Percentiles rank a stretch among this genome's conserved stretches.
phyloP scores from a whole-genome alignment of 768 basidiomycete species.

The Amanita molliuscula region DNA sequence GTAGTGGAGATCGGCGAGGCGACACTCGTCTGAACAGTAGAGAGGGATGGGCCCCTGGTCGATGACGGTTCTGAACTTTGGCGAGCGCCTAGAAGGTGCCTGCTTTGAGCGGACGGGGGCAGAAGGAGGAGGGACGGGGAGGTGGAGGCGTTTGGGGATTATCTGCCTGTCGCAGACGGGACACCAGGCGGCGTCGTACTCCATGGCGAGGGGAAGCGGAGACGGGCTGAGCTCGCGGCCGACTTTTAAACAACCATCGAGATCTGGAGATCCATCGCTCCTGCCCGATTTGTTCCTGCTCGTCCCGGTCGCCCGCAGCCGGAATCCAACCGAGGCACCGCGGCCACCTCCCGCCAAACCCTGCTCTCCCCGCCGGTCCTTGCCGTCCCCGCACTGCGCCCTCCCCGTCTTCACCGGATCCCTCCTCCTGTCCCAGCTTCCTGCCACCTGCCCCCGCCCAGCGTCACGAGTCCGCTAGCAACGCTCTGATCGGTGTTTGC shows the following conservation, averaged over 20 bases:
- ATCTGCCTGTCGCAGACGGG: constrained; percentile 72
- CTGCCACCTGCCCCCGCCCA: not conserved
- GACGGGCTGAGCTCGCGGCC: constrained; percentile 7
- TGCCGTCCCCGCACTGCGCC: not conserved
- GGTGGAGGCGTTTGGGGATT: constrained; percentile 60
- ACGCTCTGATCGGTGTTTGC: not conserved
- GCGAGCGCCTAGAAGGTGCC: constrained; percentile 26
- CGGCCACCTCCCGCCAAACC: constrained; percentile 12
- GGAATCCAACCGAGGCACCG: constrained; percentile 15
- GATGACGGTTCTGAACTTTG: constrained; percentile 58
- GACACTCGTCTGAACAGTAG: constrained; percentile 78
- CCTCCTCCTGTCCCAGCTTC: not conserved
- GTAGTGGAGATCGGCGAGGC: constrained; percentile 43
- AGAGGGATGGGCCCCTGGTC: constrained; percentile 74
- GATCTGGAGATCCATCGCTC: constrained; percentile 8
- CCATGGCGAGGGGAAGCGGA: constrained; percentile 20
- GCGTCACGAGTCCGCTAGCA: not conserved
- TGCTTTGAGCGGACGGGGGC: constrained; percentile 27
- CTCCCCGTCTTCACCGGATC: constrained; percentile 3
- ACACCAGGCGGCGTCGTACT: constrained; percentile 71
- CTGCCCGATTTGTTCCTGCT: constrained; percentile 9
- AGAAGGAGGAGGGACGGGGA: constrained; percentile 28
- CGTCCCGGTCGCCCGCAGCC: constrained; percentile 17
- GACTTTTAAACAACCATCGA: constrained; percentile 19
- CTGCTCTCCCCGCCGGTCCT: constrained; percentile 3